Conservation (phyloP, 2,329 filamentous ascomycete species). For the Calonectria naviculata region DNA sequence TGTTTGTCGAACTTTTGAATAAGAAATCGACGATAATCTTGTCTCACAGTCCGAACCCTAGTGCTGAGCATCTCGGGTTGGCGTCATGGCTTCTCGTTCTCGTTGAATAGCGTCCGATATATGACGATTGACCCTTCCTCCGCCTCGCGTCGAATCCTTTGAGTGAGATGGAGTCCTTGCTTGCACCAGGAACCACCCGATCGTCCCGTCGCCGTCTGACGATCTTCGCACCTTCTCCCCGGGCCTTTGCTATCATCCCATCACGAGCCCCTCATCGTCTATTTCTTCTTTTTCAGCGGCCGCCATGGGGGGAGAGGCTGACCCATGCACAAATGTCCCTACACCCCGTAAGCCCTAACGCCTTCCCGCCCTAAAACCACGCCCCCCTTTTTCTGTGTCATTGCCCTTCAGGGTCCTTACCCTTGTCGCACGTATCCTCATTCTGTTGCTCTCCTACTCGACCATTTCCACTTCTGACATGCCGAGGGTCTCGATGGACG, state of each 20-base stretch:
- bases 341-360: constrained; percentile 42
- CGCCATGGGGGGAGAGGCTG: constrained; percentile 6
- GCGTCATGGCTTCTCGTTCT: not conserved
- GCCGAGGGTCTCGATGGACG: not conserved
- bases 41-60: constrained; percentile 12
- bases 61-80: constrained; percentile 9
- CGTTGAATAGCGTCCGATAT: not conserved
- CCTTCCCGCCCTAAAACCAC: constrained; percentile 21
- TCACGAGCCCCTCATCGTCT: not conserved
- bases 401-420: constrained; percentile 12
- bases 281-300: constrained; percentile 5
- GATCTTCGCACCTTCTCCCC: constrained; percentile 16
- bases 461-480: constrained; percentile 12
- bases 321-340: constrained; percentile 21
- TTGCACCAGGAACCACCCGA: constrained; percentile 33
- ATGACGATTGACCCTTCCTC: constrained; percentile 7
- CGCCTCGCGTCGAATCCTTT: constrained; percentile 5
- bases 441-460: constrained; percentile 3
- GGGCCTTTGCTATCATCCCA: constrained; percentile 10
- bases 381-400: constrained; percentile 18
- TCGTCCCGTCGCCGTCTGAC: constrained; percentile 31
- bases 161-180: constrained; percentile 13
- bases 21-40: not conserved
- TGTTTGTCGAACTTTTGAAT: not conserved
- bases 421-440: constrained; percentile 10